Conservation (phyloP, 768 basidiomycete species). For the Cytidiella melzeri region DNA sequence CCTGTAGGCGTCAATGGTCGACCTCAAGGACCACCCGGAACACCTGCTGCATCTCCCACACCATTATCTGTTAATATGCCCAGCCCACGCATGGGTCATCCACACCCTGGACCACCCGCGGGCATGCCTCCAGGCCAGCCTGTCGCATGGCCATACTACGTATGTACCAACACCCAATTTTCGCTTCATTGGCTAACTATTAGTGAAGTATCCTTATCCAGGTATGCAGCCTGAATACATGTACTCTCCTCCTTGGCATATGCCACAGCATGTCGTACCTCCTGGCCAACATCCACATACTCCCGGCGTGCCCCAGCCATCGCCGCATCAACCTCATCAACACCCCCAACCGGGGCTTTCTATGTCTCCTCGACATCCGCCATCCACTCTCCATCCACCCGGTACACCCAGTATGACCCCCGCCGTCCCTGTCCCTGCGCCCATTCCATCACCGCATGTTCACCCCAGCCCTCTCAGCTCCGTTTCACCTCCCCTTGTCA, state of each 20-base stretch:
- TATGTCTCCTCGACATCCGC: slow-evolving; percentile 65
- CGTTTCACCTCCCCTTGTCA: slow-evolving; percentile 49
- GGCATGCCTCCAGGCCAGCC: slow-evolving; percentile 41
- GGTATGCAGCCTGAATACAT: slow-evolving; percentile 42
- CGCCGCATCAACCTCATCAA: slow-evolving; percentile 39
- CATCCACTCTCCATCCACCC: slow-evolving; percentile 45
- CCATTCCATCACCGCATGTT: slow-evolving; percentile 39
- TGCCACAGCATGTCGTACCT: slow-evolving; percentile 26
- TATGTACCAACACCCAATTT: slow-evolving; percentile 36
- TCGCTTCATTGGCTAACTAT: slow-evolving; percentile 3
- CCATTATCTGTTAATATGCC: slow-evolving; percentile 46
- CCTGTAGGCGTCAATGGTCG: slow-evolving; percentile 41
- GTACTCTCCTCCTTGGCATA: slow-evolving; percentile 28
- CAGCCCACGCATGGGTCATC: slow-evolving; percentile 62
- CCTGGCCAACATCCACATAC: slow-evolving; percentile 30
- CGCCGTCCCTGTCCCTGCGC: slow-evolving; percentile 40
- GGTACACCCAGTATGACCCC: slow-evolving; percentile 66
- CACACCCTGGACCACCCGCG: slow-evolving; percentile 46
- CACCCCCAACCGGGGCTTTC: slow-evolving; percentile 41
- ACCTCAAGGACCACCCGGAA: slow-evolving; percentile 37
- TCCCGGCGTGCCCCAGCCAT: slow-evolving; percentile 13
- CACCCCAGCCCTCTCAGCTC: slow-evolving; percentile 39
- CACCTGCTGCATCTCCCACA: slow-evolving; percentile 26
- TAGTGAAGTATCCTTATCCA: slow-evolving; percentile 25
- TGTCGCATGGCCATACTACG: slow-evolving; percentile 51